A percentile compares a stretch with the other conserved stretches of the same genome.
Conservation (phyloP, 2,329 filamentous ascomycete species). For the Talaromyces marneffei region DNA sequence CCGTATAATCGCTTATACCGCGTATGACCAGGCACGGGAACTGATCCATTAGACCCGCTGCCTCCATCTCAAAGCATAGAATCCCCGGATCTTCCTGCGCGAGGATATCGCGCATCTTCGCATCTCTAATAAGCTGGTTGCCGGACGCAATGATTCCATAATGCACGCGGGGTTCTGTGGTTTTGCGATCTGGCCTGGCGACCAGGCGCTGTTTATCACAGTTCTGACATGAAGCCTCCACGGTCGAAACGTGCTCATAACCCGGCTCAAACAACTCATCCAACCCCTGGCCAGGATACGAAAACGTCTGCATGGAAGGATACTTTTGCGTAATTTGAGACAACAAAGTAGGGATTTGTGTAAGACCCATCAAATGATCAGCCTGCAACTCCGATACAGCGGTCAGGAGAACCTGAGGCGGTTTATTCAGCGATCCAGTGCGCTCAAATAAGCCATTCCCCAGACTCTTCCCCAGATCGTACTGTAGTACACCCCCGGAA, state of each 20-base stretch:
- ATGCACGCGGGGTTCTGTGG: constrained; percentile 13
- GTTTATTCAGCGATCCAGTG: constrained; percentile 8
- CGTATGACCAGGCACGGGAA: constrained; percentile 17
- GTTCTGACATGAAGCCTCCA: not conserved
- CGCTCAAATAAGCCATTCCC: constrained; percentile 1
- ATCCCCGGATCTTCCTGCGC: constrained; percentile 1
- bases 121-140: constrained; percentile 17
- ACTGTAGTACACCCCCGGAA: constrained; percentile 13
- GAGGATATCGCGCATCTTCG: constrained; percentile 14
- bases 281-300: not conserved
- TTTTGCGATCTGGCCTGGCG: not conserved
- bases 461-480: constrained; percentile 10
- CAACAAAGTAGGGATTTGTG: not conserved
- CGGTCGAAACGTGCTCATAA: not conserved
- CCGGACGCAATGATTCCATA: constrained; percentile 20
- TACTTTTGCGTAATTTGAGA: not conserved
- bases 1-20: constrained; percentile 16
- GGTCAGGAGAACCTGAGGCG: constrained; percentile 7
- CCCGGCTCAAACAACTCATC: constrained; percentile 6
- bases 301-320: not conserved
- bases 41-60: not conserved
- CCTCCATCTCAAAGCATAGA: constrained; percentile 18
- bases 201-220: constrained; percentile 1
- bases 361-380: constrained; percentile 6
- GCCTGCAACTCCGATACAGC: constrained; percentile 3